Base-by-base conservation (phyloP, 257 asterid species). In the Petunia axillaris region DNA sequence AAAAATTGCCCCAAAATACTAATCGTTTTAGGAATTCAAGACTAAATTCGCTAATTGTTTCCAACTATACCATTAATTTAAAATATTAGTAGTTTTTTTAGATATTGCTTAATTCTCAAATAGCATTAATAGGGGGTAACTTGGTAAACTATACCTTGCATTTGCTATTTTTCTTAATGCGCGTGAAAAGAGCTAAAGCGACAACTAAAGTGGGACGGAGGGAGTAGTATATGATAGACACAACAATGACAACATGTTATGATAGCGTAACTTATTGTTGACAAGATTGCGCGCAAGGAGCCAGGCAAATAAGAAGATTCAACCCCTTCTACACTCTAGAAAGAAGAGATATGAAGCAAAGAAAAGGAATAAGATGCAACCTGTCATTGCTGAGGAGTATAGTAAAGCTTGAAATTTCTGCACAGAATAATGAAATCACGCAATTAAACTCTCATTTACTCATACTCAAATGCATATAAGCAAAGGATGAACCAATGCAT, bases 381-480 rank as follows among this genome's bases (percentile, higher is more conserved):
- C 97, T 88, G 96, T 83, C 93, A 91, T 82, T 83, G 94, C 94
- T 46, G 91, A 88, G 44, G 91, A 87, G 52, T 75, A 74, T 10
- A 89, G 64, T 82, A 85, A 82, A 66, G 90, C 91, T 82, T 87
- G 84, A 78, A 86, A 82, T 88, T 88, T 95, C 98, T 95, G 95
- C 90, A 89, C 7, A 80, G 59, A 75, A 46, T 79, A 70, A 57
- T 43, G 36, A 41, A 37, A 78, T 25, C 25, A 67, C 11, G 55
- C 8, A 52, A 66, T 73, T 70, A 48, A 48, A 5, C 52, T 63
- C 59, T 40, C 38, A 78, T 64, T 48, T 15, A 59, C 37, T 25
- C 44, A 1, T 3, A 52, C 81, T 60, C 74, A 48, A 50, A 25
- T 64, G 38, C 50, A 63, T 46, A 54, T 40, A 10, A 67, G 65